phyloP scores from a whole-genome alignment of 1,284 basidiomycete genomes.

The Amylostereum chailletii region DNA sequence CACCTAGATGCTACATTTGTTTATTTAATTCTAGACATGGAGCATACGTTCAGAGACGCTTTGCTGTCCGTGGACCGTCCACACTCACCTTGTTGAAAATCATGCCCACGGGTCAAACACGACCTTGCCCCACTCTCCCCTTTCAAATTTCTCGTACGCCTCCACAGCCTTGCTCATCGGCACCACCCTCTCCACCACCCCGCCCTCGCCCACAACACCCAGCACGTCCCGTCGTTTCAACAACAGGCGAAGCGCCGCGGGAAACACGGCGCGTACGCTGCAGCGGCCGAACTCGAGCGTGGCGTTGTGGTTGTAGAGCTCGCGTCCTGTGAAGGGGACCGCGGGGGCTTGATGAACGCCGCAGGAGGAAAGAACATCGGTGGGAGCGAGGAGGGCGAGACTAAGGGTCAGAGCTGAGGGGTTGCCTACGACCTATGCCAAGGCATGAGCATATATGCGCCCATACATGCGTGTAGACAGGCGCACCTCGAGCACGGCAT shows the following conservation, averaged over 20 bases:
- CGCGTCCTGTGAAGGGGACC: constrained; percentile 52
- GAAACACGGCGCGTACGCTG: constrained; percentile 76
- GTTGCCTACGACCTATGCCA: constrained; percentile 70
- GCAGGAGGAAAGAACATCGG: constrained; percentile 73
- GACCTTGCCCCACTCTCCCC: constrained; percentile 63
- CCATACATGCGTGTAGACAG: neutral
- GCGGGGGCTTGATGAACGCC: constrained; percentile 58
- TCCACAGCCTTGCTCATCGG: constrained; percentile 45
- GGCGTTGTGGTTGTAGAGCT: constrained; percentile 78
- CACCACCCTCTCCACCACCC: constrained; percentile 58
- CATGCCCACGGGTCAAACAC: constrained; percentile 61
- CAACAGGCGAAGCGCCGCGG: constrained; percentile 64
- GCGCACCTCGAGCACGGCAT: constrained; percentile 56
- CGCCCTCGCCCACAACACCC: constrained; percentile 45
- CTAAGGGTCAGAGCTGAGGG: constrained; percentile 62
- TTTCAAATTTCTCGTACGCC: constrained; percentile 59
- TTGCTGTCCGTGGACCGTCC: neutral
- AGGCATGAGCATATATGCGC: neutral
- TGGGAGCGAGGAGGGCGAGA: constrained; percentile 71
- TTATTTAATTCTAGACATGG: constrained; percentile 3
- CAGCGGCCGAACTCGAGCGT: constrained; percentile 82
- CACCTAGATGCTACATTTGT: neutral
- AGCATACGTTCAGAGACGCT: constrained; percentile 1
- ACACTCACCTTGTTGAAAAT: neutral
- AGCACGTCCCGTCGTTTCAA: constrained; percentile 64